Conservation (phyloP, 2,329 filamentous ascomycete species). For the Hypoxylon sp. region DNA sequence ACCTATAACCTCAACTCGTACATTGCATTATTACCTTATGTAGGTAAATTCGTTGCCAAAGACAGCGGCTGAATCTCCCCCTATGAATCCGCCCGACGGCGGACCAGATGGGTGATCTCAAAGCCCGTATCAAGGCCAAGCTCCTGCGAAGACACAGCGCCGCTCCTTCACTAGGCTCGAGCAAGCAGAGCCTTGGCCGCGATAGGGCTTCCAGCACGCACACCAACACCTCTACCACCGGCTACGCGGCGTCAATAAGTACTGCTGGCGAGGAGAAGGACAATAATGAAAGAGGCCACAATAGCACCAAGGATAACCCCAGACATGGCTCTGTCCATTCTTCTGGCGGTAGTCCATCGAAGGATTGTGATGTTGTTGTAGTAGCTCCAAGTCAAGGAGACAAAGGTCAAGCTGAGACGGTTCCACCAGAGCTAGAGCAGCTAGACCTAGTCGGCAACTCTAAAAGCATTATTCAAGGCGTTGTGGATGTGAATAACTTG, state of each 20-base stretch:
- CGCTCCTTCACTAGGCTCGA: constrained; percentile 57
- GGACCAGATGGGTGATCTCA: constrained; percentile 62
- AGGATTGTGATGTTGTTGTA: constrained; percentile 5
- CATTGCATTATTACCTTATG: constrained; percentile 6
- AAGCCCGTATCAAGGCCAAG: constrained; percentile 63
- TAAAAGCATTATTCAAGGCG: constrained; percentile 12
- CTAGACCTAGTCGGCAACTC: constrained; percentile 42
- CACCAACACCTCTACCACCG: constrained; percentile 46
- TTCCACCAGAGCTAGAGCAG: constrained; percentile 42
- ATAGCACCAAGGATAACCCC: constrained; percentile 22
- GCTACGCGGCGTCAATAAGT: constrained; percentile 47
- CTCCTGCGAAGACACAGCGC: constrained; percentile 62
- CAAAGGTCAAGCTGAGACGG: constrained; percentile 36
- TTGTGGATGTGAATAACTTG: constrained; percentile 20
- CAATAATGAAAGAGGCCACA: constrained; percentile 19
- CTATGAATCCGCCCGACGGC: constrained; percentile 31
- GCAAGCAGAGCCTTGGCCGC: constrained; percentile 51
- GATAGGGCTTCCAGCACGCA: constrained; percentile 49
- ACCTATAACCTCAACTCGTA: constrained; percentile 5
- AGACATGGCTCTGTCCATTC: constrained; percentile 21
- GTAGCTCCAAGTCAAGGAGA: constrained; percentile 23
- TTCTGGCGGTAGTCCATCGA: constrained; percentile 13
- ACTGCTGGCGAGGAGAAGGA: constrained; percentile 45
- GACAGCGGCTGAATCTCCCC: background rate
- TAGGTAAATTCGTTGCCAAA: constrained; percentile 2